Percentiles rank a stretch among this genome's conserved stretches.
Evolutionary conservation across 768 basidiomycete genomes (phyloP).

Genomic region (Scleroderma citrinum): DNA sequence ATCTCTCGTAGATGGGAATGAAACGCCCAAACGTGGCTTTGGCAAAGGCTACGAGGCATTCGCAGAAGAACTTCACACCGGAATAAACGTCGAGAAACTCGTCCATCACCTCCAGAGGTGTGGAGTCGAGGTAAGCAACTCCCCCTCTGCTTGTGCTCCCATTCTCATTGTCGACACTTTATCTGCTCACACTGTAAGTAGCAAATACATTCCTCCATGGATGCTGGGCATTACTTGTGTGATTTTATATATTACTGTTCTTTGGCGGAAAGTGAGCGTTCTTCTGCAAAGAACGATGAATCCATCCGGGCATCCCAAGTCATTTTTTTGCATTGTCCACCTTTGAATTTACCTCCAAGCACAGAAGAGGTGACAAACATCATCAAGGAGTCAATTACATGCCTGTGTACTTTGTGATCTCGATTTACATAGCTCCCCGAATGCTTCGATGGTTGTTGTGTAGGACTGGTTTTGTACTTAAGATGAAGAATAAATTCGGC

Average conservation of each 20-base stretch:
- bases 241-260: constrained; percentile 78
- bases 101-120: constrained; percentile 30
- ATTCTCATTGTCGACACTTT: not conserved
- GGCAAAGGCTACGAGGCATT: constrained; percentile 32
- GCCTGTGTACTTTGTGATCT: too few relatives aligned
- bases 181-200: too few relatives aligned
- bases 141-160: constrained; percentile 4
- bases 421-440: too few relatives aligned
- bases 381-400: constrained; percentile 53
- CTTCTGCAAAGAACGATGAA: constrained; percentile 23
- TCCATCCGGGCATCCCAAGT: constrained; percentile 35
- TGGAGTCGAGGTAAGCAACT: constrained; percentile 26
- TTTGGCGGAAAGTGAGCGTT: constrained; percentile 58
- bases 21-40: constrained; percentile 30
- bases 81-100: constrained; percentile 30
- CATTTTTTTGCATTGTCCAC: constrained; percentile 68
- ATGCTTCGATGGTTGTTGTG: too few relatives aligned
- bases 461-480: too few relatives aligned
- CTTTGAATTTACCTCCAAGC: constrained; percentile 55
- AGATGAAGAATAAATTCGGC: too few relatives aligned
- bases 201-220: constrained; percentile 71
- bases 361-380: constrained; percentile 66
- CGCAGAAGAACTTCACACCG: constrained; percentile 31
- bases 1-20: constrained; percentile 19
- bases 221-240: constrained; percentile 71